Conservation (phyloP, 495 filamentous ascomycete genomes). For the Pseudomonodictys pantanalensis region DNA sequence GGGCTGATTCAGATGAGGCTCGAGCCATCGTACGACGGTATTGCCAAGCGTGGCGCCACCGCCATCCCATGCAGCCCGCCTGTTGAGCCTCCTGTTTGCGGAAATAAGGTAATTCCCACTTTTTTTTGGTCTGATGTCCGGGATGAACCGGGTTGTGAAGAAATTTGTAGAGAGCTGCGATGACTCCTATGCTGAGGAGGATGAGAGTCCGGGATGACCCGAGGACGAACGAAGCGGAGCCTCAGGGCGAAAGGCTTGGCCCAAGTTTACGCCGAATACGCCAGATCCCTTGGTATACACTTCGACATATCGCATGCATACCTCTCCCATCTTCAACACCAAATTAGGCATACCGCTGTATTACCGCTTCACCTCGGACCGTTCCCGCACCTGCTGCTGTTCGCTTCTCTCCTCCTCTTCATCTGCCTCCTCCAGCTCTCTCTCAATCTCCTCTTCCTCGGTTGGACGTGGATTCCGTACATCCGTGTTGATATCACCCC, state of each 20-base stretch:
- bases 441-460: constrained; percentile 44
- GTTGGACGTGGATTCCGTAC: constrained; percentile 17
- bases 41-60: constrained; percentile 9
- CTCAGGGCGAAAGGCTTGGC: too few species aligned
- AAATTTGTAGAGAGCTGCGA: too few species aligned
- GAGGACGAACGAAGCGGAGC: too few species aligned
- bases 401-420: constrained; percentile 28
- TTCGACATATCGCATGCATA: too few species aligned
- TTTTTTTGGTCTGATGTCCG: too few species aligned
- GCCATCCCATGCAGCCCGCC: constrained; percentile 2
- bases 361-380: not conserved
- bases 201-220: too few species aligned
- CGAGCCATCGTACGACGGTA: not conserved
- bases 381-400: constrained; percentile 26
- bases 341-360: not conserved
- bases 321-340: too few species aligned
- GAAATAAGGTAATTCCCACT: not conserved
- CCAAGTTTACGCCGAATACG: too few species aligned
- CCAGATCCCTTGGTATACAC: too few species aligned
- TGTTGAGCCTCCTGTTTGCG: not conserved
- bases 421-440: constrained; percentile 30
- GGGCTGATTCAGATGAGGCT: not conserved
- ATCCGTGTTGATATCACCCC: constrained; percentile 42
- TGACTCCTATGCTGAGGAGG: too few species aligned
- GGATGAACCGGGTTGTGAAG: too few species aligned